A percentile compares a stretch with the other conserved stretches of the same genome.
These are phyloP conservation scores for Alectoria sarmentosa DNA, from an alignment of 495 filamentous ascomycete genomes.

Conservation along the genomic window DNA sequence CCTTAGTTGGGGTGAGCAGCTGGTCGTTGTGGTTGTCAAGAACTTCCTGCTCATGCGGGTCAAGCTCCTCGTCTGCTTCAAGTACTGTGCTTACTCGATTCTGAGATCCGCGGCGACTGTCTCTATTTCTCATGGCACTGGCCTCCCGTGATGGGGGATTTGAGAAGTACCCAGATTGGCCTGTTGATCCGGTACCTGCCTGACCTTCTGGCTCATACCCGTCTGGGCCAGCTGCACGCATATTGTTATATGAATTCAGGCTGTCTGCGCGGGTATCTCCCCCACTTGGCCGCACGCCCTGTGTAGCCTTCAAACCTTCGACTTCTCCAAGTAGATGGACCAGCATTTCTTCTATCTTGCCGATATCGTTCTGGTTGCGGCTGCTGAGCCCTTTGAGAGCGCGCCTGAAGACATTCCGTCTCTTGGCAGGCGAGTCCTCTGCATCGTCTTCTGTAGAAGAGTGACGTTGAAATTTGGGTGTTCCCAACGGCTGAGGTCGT, in stretches of 20 bases:
- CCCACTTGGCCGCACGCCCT: conserved; percentile 32
- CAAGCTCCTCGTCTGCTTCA: conserved; percentile 67
- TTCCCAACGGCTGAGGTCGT: conserved; percentile 67
- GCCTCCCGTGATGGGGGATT: conserved; percentile 55
- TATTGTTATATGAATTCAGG: conserved; percentile 34
- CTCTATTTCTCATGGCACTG: conserved; percentile 50
- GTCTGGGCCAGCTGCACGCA: conserved; percentile 31
- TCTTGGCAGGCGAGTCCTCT: conserved; percentile 72
- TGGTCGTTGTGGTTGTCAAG: conserved; percentile 42
- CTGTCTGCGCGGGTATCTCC: conserved; percentile 33
- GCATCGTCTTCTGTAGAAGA: conserved; percentile 54
- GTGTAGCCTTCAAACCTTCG: conserved; percentile 68
- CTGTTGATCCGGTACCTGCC: conserved; percentile 67
- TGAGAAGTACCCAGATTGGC: conserved; percentile 71
- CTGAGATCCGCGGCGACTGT: conserved; percentile 56
- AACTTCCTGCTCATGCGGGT: conserved; percentile 43
- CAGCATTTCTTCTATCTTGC: conserved; percentile 92
- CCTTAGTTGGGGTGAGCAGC: conserved; percentile 37
- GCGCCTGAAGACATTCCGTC: conserved; percentile 81
- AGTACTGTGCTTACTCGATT: conserved; percentile 83
- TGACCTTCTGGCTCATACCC: conserved; percentile 81
- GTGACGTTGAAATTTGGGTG: conserved; percentile 23
- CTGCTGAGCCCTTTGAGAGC: conserved; percentile 82
- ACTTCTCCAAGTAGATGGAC: conserved; percentile 87
- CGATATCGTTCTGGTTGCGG: conserved; percentile 79